Conservation (phyloP, 768 basidiomycete species). For the Rubroboletus satanas region DNA sequence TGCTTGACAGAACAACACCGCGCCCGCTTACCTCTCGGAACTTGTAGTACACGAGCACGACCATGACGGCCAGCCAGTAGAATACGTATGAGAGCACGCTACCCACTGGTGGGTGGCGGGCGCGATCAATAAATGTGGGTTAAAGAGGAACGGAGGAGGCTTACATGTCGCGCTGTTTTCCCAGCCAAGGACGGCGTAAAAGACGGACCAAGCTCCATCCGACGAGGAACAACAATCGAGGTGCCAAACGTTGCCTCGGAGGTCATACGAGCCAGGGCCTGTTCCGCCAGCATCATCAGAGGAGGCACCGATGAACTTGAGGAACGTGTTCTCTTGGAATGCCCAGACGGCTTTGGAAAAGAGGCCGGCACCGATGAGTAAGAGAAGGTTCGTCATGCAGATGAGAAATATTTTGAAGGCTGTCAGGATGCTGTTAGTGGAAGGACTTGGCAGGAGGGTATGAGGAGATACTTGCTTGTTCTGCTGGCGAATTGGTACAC, state of each 20-base stretch:
- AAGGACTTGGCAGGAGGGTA: too few species aligned
- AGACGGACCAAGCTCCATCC: constrained; percentile 70
- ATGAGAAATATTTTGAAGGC: constrained; percentile 86
- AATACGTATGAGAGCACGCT: constrained; percentile 83
- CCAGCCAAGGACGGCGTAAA: constrained; percentile 86
- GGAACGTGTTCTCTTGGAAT: constrained; percentile 69
- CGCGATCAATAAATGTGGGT: not conserved
- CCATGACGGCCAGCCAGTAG: constrained; percentile 87
- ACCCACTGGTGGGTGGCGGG: constrained; percentile 45
- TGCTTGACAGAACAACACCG: not conserved
- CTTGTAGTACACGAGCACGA: constrained; percentile 62
- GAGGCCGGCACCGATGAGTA: constrained; percentile 92
- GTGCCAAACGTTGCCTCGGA: constrained; percentile 85
- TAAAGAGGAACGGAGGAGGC: constrained; percentile 3
- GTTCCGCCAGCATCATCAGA: constrained; percentile 63
- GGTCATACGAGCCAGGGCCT: constrained; percentile 83
- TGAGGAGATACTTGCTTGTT: constrained; percentile 45
- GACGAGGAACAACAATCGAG: constrained; percentile 75
- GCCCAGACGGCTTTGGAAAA: constrained; percentile 75
- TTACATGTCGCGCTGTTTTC: constrained; percentile 73
- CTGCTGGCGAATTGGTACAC: constrained; percentile 81
- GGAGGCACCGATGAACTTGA: constrained; percentile 64
- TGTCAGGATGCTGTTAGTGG: constrained; percentile 14
- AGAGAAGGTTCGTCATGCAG: constrained; percentile 85
- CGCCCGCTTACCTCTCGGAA: constrained; percentile 43